Evolutionary conservation across 495 filamentous ascomycete genomes (phyloP), one percentile per base, ranked within the genome.

Genomic region (Pyronema domesticum): DNA sequence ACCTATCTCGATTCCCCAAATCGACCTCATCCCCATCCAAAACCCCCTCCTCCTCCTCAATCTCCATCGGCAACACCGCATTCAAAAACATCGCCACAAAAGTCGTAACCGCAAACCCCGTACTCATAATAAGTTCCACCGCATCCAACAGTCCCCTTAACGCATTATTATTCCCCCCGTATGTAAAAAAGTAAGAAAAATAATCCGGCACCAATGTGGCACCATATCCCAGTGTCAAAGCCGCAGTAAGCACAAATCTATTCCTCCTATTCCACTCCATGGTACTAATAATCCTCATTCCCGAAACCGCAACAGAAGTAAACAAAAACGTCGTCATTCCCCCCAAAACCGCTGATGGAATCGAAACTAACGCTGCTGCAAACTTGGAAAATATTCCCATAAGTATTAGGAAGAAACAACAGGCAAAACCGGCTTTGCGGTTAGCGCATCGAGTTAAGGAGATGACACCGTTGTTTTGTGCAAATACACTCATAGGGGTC

Each of bases 261-360:
- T 86, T 94, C 51, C 87, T 81, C 6, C 87, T 78, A 30, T 79
- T 93, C 68, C 93, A 94, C 3, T 80, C 77, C 4, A 85, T 74
- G 7, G 80, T 81, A 19, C 78, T 71, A 61, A 91, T 85, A 59
- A 95, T 94, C 45, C 86, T 77, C 55, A 94, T 77, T 59, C 89
- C 89, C 1, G 84, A 91, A 13, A 93, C 79, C 14, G 85, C 83
- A 23, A 95, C 89, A 7, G 84, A 75, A 56, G 74, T 76, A 71
- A 94, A 94, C 13, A 95, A 73, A 69, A 94, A 94, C 1, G 86
- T 89, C 0, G 89, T 94, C 85, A 95, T 93, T 34, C 89, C 89
- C 50, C 88, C 88, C 4, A 94, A 72, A 0, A 94, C 86, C 1
- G 89, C 59, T 30, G 74, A 69, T 0, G 89, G 89, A 58, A 94